Conservation (phyloP, 805 yeast genomes). For the Ogataea nakhonphanomensis region DNA sequence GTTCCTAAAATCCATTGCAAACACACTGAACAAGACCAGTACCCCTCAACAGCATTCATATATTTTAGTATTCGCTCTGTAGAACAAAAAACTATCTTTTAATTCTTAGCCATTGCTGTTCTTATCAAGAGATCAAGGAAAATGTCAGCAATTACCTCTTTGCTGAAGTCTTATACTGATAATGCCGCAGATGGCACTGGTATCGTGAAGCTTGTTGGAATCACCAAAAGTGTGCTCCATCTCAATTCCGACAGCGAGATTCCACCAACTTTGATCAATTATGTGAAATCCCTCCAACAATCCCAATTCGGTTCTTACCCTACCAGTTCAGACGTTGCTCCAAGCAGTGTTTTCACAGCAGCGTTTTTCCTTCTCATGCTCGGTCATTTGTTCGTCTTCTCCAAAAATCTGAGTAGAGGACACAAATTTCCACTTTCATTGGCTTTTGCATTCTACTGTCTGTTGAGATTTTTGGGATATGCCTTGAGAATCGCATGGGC, state of each 20-base stretch:
- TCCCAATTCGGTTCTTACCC: conserved; percentile 68
- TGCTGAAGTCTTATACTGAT: conserved; percentile 29
- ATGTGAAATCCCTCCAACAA: conserved; percentile 40
- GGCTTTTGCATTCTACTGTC: conserved; percentile 51
- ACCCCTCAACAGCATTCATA: too few species aligned
- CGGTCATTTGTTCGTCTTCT: conserved; percentile 45
- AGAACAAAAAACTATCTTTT: too few species aligned
- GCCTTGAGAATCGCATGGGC: conserved; percentile 60
- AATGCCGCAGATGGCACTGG: conserved; percentile 53
- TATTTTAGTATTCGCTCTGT: too few species aligned
- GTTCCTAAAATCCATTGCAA: too few species aligned
- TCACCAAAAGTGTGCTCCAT: conserved; percentile 28
- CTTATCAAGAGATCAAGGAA: neutral
- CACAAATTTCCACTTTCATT: conserved; percentile 58
- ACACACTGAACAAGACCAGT: too few species aligned
- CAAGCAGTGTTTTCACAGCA: conserved; percentile 55
- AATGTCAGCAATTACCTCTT: conserved; percentile 21
- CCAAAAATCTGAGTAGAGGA: conserved; percentile 47
- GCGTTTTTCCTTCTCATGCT: conserved; percentile 47
- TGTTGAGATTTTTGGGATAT: conserved; percentile 56
- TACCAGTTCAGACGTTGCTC: conserved; percentile 48
- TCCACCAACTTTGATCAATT: conserved; percentile 39
- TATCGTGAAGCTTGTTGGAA: conserved; percentile 33
- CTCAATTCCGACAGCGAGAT: conserved; percentile 24
- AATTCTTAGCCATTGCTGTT: neutral